Base-by-base conservation (phyloP, 805 yeast species). In the Starmerella apicola region DNA sequence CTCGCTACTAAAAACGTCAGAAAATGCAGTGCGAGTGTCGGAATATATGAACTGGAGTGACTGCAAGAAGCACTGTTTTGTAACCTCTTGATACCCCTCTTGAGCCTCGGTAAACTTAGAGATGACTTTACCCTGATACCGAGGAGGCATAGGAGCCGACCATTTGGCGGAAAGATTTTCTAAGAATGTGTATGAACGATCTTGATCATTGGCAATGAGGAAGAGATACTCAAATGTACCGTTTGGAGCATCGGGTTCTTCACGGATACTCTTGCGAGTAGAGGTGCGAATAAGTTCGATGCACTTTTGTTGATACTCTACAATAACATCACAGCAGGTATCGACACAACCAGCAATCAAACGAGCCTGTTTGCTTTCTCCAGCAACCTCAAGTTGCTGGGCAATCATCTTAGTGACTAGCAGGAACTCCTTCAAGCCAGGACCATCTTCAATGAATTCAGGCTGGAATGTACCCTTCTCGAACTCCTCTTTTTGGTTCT, bases 351-450 rank as follows among this genome's bases (percentile, higher is more conserved):
- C 91, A 10, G 77, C 76, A 25, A 84, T 64, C 21, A 84, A 80
- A 46, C 77, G 71, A 5, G 85, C 83, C 58, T 81, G 85, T 3
- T 83, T 82, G 3, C 88, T 75, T 24, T 79, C 86, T 0, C 85
- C 81, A 0, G 94, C 91, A 5, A 81, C 86, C 45, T 81, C 93
- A 13, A 83, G 78, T 57, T 85, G 94, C 54, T 84, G 94, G n/a
- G 78, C 76, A 42, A 84, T 73, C 78, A 84, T 79, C 45, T 81
- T 74, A 56, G 81, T 76, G 22, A 85, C 77, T 4, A 80, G 77
- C 44, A 76, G 78, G 38, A 84, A 80, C 40, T 84, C 91, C 40
- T 83, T 83, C 40, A 84, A 62, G 20, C 78, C 83, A 13, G 71
- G 64, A 12, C 74, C 72, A 42, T 82, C 83, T 4, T 74, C 68